Conservation (phyloP, 768 basidiomycete species). For the Tephrocybe rancida region DNA sequence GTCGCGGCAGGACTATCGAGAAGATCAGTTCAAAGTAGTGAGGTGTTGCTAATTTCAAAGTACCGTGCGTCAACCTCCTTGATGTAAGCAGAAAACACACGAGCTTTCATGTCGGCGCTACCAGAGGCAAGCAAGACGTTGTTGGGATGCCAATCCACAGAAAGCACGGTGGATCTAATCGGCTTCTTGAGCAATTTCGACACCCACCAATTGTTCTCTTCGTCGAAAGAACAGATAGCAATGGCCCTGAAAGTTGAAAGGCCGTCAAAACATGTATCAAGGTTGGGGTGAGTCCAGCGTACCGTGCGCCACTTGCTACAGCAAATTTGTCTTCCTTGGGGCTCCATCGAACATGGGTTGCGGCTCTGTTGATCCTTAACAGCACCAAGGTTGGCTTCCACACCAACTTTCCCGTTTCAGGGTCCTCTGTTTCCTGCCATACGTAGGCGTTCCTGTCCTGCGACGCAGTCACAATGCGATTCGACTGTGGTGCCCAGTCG, state of each 20-base stretch:
- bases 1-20: conserved; percentile 74
- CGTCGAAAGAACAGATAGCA: conserved; percentile 95
- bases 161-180: conserved; percentile 90
- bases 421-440: conserved; percentile 84
- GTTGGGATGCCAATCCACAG: conserved; percentile 98
- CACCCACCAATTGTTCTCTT: conserved; percentile 99
- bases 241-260: conserved; percentile 63
- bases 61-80: conserved; percentile 96
- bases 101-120: conserved; percentile 96
- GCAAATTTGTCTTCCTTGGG: conserved; percentile 99
- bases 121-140: conserved; percentile 96
- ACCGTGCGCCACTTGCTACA: conserved; percentile 96
- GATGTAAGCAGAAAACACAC: conserved; percentile 97
- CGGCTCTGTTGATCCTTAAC: conserved; percentile 93
- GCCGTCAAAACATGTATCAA: not conserved
- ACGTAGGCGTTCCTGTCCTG: conserved; percentile 99
- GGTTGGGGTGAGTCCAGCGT: conserved; percentile 15
- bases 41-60: conserved; percentile 16
- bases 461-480: conserved; percentile 98
- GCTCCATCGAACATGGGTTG: conserved; percentile 95
- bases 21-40: conserved; percentile 5
- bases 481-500: conserved; percentile 97
- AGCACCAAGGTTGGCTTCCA: conserved; percentile 99
- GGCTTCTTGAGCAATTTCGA: conserved; percentile 97
- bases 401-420: conserved; percentile 63